Evolutionary conservation across 192 early-diverging fungal genomes (phyloP).

Genomic region (Coemansia sp.): DNA sequence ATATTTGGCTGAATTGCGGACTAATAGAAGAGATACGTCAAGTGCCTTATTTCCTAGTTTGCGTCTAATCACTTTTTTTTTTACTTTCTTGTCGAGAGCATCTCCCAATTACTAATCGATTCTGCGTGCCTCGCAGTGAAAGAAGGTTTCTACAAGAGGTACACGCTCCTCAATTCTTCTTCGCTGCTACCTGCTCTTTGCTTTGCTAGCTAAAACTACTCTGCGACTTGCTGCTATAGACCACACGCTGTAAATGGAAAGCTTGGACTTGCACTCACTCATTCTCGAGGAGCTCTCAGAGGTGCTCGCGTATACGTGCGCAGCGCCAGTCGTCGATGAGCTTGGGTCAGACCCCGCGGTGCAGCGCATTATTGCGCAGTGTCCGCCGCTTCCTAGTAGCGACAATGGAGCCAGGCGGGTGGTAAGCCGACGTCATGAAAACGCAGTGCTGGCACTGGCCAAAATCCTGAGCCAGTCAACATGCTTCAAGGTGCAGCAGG

Average conservation of each 20-base stretch:
- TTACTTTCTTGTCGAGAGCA: no score
- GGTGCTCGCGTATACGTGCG: constrained; percentile 27
- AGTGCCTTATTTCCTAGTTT: neutral
- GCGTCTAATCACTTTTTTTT: no score
- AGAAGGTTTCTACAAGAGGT: neutral
- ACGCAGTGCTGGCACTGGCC: constrained; percentile 49
- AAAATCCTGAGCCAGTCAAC: constrained; percentile 30
- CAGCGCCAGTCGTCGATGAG: neutral
- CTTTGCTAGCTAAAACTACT: neutral
- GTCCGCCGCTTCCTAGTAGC: constrained; percentile 21
- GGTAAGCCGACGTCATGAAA: constrained; percentile 43
- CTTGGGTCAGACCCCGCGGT: constrained; percentile 20
- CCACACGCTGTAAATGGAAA: no score
- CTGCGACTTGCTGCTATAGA: neutral
- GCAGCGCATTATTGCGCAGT: constrained; percentile 31
- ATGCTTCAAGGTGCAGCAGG: constrained; percentile 3
- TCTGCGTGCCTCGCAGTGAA: neutral
- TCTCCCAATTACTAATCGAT: neutral
- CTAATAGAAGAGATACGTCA: neutral
- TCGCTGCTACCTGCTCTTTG: neutral
- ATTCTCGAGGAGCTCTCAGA: constrained; percentile 54
- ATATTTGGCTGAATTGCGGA: neutral
- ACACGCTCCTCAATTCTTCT: neutral
- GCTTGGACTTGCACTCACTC: constrained; percentile 44
- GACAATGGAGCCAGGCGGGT: neutral